Percentiles rank a stretch among this genome's conserved stretches.
phyloP scores from a whole-genome alignment of 2,329 filamentous ascomycete species.

The Claviceps humidiphila region DNA sequence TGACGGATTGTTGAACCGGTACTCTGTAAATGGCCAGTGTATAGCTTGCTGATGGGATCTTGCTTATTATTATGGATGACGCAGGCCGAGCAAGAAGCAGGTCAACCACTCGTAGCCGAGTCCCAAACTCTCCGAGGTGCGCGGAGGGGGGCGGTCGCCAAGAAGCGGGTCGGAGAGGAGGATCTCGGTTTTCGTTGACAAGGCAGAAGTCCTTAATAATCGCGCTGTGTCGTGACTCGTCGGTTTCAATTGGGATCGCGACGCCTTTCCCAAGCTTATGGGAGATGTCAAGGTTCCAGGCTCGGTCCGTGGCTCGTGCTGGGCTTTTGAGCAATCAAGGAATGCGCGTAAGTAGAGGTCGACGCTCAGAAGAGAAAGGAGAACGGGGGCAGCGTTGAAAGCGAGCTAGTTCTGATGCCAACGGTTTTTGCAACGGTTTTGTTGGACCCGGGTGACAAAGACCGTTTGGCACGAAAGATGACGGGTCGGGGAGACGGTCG shows the following conservation, averaged over 20 bases:
- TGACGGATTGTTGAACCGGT: background rate
- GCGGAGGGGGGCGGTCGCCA: background rate
- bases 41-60: background rate
- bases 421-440: background rate
- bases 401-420: background rate
- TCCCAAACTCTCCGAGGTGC: background rate
- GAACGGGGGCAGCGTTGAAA: background rate
- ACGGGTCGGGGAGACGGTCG: background rate
- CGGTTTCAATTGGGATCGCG: background rate
- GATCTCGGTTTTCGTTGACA: no score
- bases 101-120: background rate
- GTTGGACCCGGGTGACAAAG: background rate
- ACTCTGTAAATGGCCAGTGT: no score
- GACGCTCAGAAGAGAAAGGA: background rate
- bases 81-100: background rate
- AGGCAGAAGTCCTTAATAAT: no score
- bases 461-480: background rate
- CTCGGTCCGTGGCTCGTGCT: background rate
- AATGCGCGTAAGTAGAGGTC: background rate
- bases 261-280: background rate
- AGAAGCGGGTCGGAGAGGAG: no score
- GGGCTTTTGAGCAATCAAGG: background rate
- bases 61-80: background rate
- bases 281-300: background rate
- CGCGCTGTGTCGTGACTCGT: no score